Evolutionary conservation across 2,329 filamentous ascomycete genomes (phyloP).

Genomic region (Penicillium sp.): DNA sequence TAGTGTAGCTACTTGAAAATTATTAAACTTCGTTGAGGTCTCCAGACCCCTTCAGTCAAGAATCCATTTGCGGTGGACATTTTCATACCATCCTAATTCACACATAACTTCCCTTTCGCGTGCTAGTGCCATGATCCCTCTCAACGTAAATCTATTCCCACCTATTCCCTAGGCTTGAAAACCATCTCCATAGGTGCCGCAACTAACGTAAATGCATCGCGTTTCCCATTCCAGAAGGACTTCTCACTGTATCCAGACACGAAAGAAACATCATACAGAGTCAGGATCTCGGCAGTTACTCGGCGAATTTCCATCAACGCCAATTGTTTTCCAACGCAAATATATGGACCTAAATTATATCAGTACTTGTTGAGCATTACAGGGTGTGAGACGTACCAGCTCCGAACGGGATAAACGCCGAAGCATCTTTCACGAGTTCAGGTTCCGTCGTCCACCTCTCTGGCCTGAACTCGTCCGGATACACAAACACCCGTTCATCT

Average conservation of each 20-base stretch:
- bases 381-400: neutral
- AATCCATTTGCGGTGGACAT: too few relatives aligned
- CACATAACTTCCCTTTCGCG: neutral
- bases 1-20: too few relatives aligned
- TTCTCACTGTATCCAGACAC: neutral
- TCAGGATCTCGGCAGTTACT: neutral
- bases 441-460: constrained; percentile 1
- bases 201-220: neutral
- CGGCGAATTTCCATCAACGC: constrained; percentile 5
- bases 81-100: neutral
- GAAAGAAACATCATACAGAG: neutral
- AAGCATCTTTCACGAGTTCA: neutral
- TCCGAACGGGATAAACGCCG: neutral
- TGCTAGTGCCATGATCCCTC: neutral
- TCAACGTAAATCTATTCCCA: neutral
- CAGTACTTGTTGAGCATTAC: neutral
- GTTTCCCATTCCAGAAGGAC: neutral
- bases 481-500: neutral
- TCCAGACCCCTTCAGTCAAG: too few relatives aligned
- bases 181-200: neutral
- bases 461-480: neutral
- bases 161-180: neutral
- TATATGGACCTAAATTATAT: neutral
- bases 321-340: constrained; percentile 2
- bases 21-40: too few relatives aligned